phyloP scores from a whole-genome alignment of 352 stramenopile genomes.

The Phytophthora kernoviae region DNA sequence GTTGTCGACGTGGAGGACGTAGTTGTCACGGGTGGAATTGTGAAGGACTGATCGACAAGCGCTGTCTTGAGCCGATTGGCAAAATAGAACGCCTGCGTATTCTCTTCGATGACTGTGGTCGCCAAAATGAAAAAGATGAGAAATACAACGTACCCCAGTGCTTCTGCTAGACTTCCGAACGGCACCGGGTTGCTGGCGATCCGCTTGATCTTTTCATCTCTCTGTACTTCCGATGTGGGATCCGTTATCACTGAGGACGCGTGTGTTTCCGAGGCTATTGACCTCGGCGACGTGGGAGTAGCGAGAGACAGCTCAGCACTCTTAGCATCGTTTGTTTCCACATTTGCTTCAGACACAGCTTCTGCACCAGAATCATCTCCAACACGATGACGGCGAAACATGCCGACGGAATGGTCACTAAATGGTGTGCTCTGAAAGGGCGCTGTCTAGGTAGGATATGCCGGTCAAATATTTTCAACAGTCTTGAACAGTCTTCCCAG shows the following conservation, averaged over 20 bases:
- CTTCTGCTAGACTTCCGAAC: constrained; percentile 62
- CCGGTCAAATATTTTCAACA: neutral
- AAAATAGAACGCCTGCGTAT: constrained; percentile 68
- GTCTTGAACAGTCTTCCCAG: neutral
- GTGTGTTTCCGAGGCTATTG: constrained; percentile 4
- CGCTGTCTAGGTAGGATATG: neutral
- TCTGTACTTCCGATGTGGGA: constrained; percentile 17
- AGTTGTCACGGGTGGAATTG: constrained; percentile 18
- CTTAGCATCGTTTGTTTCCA: constrained; percentile 20
- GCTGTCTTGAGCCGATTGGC: constrained; percentile 54
- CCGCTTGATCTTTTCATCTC: constrained; percentile 49
- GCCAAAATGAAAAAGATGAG: constrained; percentile 62
- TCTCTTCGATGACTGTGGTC: constrained; percentile 50
- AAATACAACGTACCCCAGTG: constrained; percentile 54
- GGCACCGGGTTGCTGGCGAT: constrained; percentile 40
- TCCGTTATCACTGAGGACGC: constrained; percentile 7
- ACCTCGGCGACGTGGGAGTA: constrained; percentile 15
- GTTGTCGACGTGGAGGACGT: constrained; percentile 21
- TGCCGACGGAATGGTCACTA: constrained; percentile 2
- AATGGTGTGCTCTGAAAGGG: neutral
- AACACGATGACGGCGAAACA: constrained; percentile 45
- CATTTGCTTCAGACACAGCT: constrained; percentile 20
- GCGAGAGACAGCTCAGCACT: constrained; percentile 36
- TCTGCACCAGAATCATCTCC: constrained; percentile 19
- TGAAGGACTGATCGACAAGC: constrained; percentile 56